Evolutionary conservation across 1,139 yeast genomes (phyloP).

Genomic region (Debaryomyces psychrophilus): DNA sequence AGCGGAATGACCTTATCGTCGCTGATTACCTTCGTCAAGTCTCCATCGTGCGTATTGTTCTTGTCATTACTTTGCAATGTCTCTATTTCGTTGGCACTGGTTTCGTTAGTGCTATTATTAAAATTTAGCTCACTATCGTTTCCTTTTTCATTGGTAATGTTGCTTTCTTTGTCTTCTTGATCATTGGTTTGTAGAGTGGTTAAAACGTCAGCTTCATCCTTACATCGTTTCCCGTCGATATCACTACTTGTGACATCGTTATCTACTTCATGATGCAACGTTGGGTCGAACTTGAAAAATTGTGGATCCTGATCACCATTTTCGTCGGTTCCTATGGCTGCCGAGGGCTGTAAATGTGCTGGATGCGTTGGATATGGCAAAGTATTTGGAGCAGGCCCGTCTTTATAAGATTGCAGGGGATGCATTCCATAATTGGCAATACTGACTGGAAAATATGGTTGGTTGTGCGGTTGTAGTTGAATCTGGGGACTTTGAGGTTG

Average conservation of each 20-base stretch:
- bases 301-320: neutral
- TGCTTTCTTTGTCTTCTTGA: conserved; percentile 4
- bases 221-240: neutral
- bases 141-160: neutral
- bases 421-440: conserved; percentile 22
- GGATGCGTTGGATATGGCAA: conserved; percentile 15
- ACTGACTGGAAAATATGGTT: conserved; percentile 17
- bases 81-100: conserved; percentile 9
- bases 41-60: neutral
- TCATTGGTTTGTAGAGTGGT: neutral
- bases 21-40: neutral
- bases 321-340: conserved; percentile 1
- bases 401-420: conserved; percentile 16
- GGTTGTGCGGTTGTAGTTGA: conserved; percentile 10
- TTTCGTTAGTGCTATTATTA: conserved; percentile 1
- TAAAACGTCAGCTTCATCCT: neutral
- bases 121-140: neutral
- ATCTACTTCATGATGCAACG: neutral
- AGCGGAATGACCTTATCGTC: neutral
- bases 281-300: neutral
- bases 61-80: conserved; percentile 10
- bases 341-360: conserved; percentile 8
- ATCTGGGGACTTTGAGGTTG: conserved; percentile 5
- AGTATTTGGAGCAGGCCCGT: neutral
- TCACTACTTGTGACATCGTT: neutral